Percentiles rank a stretch among this genome's conserved stretches.
phyloP scores from a whole-genome alignment of 768 basidiomycete species.

The Rhizopogon rudus region DNA sequence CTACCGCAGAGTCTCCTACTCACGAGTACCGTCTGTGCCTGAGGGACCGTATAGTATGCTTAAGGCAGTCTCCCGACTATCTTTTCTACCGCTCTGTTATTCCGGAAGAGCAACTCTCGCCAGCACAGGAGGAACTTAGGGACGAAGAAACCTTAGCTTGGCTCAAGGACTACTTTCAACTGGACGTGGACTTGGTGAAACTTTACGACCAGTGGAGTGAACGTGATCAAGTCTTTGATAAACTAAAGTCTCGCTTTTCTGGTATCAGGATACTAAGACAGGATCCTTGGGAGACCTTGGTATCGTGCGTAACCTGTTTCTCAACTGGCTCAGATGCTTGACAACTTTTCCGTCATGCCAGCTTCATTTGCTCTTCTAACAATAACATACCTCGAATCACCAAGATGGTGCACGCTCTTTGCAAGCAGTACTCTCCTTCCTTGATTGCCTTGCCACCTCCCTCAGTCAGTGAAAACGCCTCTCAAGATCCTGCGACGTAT shows the following conservation, averaged over 20 bases:
- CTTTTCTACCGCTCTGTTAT: conserved; percentile 72
- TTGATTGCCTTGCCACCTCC: conserved; percentile 48
- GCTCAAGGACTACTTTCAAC: conserved; percentile 87
- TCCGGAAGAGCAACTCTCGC: conserved; percentile 37
- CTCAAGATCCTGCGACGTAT: conserved; percentile 32
- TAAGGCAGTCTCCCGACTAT: conserved; percentile 61
- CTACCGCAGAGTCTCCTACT: conserved; percentile 18
- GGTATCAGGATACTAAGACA: conserved; percentile 89
- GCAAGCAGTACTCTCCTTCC: conserved; percentile 67
- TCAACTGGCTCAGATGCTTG: background rate
- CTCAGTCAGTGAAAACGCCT: background rate
- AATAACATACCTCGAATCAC: conserved; percentile 95
- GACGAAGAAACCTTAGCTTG: conserved; percentile 68
- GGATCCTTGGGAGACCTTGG: conserved; percentile 93
- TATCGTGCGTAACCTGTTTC: conserved; percentile 61
- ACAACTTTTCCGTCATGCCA: conserved; percentile 22
- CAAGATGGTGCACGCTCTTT: conserved; percentile 85
- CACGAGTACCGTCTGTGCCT: conserved; percentile 79
- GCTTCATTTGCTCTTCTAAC: conserved; percentile 97
- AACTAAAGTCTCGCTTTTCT: conserved; percentile 54
- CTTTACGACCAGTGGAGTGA: conserved; percentile 76
- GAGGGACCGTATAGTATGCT: conserved; percentile 77
- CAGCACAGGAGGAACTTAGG: conserved; percentile 26
- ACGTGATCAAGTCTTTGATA: conserved; percentile 71
- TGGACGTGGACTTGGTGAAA: conserved; percentile 63